These are phyloP conservation scores for Solanum appendiculatum DNA, from an alignment of 257 asterid species.

Conservation along the genomic window DNA sequence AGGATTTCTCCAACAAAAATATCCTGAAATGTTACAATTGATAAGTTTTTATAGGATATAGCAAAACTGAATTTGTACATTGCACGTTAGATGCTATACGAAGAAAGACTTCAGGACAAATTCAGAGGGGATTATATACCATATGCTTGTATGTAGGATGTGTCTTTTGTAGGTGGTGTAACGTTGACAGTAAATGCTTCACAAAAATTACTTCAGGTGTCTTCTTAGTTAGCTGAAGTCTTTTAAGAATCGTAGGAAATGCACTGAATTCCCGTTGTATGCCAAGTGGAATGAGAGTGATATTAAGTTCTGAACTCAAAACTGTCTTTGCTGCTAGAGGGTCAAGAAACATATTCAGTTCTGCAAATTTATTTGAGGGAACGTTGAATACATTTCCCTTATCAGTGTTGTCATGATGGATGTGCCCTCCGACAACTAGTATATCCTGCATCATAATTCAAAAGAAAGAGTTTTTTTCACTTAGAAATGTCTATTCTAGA, in stretches of 20 bases:
- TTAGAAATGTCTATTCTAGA: background rate
- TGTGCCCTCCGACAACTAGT: conserved; percentile 66
- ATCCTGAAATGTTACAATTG: conserved; percentile 29
- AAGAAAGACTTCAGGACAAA: background rate
- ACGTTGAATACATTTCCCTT: conserved; percentile 59
- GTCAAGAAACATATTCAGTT: conserved; percentile 74
- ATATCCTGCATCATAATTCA: conserved; percentile 39
- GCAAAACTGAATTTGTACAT: background rate
- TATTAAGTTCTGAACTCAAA: conserved; percentile 31
- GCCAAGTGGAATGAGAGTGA: conserved; percentile 66
- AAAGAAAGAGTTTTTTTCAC: background rate
- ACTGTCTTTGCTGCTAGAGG: conserved; percentile 69
- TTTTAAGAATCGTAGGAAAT: conserved; percentile 14
- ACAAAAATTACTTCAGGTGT: conserved; percentile 58
- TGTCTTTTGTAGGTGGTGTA: conserved; percentile 30
- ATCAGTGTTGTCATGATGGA: conserved; percentile 14
- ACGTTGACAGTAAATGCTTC: conserved; percentile 34
- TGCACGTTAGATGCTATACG: background rate
- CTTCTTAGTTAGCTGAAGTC: conserved; percentile 22
- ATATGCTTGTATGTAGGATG: conserved; percentile 45
- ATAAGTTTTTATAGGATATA: background rate
- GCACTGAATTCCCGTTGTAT: conserved; percentile 39
- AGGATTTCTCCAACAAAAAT: conserved; percentile 64
- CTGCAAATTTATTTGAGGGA: conserved; percentile 54
- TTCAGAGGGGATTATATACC: conserved; percentile 30